These are phyloP conservation scores for Calonectria pseudoturangicola DNA, from an alignment of 2,329 filamentous ascomycete genomes.

Conservation along the genomic window DNA sequence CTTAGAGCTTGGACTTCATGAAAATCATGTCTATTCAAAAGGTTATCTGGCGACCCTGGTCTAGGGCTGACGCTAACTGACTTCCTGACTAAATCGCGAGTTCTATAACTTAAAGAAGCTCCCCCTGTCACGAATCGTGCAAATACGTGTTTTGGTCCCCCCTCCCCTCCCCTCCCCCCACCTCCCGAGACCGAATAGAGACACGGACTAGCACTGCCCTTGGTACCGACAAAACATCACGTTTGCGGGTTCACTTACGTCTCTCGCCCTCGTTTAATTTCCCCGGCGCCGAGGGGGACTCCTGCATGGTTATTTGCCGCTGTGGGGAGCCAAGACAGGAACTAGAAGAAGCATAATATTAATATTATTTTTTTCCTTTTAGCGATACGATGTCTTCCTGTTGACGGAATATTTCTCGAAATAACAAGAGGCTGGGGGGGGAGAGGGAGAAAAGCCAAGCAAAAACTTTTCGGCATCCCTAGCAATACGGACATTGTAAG, in stretches of 20 bases:
- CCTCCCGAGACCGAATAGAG: slow-evolving; percentile 2
- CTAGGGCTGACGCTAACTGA: slow-evolving; percentile 28
- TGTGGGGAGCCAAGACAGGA: slow-evolving; percentile 4
- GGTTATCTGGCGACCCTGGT: slow-evolving; percentile 21
- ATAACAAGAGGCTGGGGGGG: not conserved
- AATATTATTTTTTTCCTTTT: slow-evolving; percentile 20
- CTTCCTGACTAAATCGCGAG: slow-evolving; percentile 17
- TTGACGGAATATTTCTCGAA: slow-evolving; percentile 18
- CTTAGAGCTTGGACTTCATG: not conserved
- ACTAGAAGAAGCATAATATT: slow-evolving; percentile 25
- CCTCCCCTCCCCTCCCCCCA: not conserved
- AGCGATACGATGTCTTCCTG: not conserved
- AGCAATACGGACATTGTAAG: not conserved
- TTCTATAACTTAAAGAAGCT: slow-evolving; percentile 16
- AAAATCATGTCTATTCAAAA: slow-evolving; percentile 25
- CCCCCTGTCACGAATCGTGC: not conserved
- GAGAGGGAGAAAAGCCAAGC: not conserved
- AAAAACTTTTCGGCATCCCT: not conserved
- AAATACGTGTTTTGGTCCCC: not conserved
- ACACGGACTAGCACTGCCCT: slow-evolving; percentile 10
- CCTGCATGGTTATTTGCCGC: slow-evolving; percentile 13
- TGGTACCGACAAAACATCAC: not conserved
- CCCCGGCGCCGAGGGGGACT: not conserved
- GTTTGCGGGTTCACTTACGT: not conserved
- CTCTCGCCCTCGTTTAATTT: slow-evolving; percentile 6